Evolutionary conservation across 352 stramenopile species (phyloP).

Genomic region (Globisporangium camurandrum): DNA sequence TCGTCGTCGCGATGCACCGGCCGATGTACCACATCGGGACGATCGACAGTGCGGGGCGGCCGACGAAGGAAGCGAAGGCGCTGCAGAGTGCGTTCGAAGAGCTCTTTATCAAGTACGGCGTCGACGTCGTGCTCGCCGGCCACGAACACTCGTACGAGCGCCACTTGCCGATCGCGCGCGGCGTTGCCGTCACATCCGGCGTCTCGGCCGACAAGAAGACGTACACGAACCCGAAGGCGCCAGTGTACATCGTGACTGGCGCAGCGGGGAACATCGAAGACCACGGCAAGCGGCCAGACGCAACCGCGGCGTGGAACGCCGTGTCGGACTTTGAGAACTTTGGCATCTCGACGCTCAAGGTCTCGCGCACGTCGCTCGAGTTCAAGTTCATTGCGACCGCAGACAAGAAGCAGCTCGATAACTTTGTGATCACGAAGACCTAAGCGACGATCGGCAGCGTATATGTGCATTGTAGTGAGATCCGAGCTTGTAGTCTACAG

Average conservation of each 20-base stretch:
- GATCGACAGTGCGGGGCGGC: background rate
- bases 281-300: slow-evolving; percentile 11
- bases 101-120: slow-evolving; percentile 82
- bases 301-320: slow-evolving; percentile 37
- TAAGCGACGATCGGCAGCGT: background rate
- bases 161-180: slow-evolving; percentile 44
- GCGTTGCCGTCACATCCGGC: slow-evolving; percentile 27
- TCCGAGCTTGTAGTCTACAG: too few species aligned
- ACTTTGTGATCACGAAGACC: slow-evolving; percentile 9
- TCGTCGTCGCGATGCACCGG: too few species aligned
- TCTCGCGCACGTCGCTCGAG: slow-evolving; percentile 10
- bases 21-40: background rate
- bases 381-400: slow-evolving; percentile 22
- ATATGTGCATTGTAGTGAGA: background rate
- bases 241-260: slow-evolving; percentile 63
- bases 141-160: slow-evolving; percentile 86
- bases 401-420: slow-evolving; percentile 15
- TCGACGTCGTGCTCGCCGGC: slow-evolving; percentile 79
- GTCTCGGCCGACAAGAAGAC: slow-evolving; percentile 39
- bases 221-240: slow-evolving; percentile 51
- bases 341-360: slow-evolving; percentile 10
- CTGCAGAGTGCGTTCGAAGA: slow-evolving; percentile 72
- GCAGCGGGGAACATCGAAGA: slow-evolving; percentile 50
- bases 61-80: background rate
- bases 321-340: slow-evolving; percentile 41